These are phyloP conservation scores for Bonnemaisonia californica DNA, from an alignment of 31 red algal species.

Conservation along the genomic window DNA sequence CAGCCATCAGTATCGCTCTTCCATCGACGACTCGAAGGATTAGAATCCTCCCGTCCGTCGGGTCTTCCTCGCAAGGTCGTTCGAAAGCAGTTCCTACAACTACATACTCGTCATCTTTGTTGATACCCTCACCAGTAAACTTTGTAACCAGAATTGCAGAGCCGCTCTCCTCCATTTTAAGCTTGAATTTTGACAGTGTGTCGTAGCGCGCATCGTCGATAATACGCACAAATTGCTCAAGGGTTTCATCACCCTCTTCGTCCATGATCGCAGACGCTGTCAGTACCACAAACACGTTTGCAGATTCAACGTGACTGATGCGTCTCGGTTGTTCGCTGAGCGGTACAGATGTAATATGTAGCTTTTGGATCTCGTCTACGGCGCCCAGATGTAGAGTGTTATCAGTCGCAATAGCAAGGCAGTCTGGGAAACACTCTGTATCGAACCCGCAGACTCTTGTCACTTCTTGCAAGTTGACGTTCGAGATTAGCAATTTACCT, in stretches of 20 bases:
- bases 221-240: constrained; percentile 81
- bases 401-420: constrained; percentile 93
- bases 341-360: constrained; percentile 92
- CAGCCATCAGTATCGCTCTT: constrained; percentile 69
- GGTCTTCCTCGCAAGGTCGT: constrained; percentile 69
- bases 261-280: constrained; percentile 63
- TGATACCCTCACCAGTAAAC: constrained; percentile 56
- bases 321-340: constrained; percentile 92
- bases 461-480: constrained; percentile 97
- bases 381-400: constrained; percentile 78
- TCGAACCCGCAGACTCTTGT: constrained; percentile 91
- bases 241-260: constrained; percentile 67
- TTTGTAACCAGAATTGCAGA: constrained; percentile 68
- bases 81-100: constrained; percentile 91
- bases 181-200: constrained; percentile 59
- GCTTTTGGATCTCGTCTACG: constrained; percentile 98
- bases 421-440: constrained; percentile 92
- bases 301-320: constrained; percentile 77
- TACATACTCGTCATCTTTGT: constrained; percentile 81
- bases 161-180: constrained; percentile 70
- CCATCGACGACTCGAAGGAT: constrained; percentile 77
- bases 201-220: constrained; percentile 92
- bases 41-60: constrained; percentile 79
- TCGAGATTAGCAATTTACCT: constrained; percentile 82
- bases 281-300: constrained; percentile 77